Base-by-base conservation (phyloP, 1,139 yeast genomes). In the Meyerozyma smithsonii region DNA sequence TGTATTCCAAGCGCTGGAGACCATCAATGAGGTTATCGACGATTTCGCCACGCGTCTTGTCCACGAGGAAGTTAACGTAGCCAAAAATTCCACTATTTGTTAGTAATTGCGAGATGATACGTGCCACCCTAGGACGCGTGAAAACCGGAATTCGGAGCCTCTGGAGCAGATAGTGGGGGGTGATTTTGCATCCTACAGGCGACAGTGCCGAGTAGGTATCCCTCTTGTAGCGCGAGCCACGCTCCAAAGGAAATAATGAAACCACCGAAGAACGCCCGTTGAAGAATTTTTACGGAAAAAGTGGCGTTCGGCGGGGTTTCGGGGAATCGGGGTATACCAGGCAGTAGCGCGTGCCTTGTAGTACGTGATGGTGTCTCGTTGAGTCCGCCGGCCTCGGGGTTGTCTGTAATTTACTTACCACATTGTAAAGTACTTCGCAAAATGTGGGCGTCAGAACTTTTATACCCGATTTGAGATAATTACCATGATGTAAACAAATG, bases 81-180 rank as follows among this genome's bases (percentile, higher is more conserved):
- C 98, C 99, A 66, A 94, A 94, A 63, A 94, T 94, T 62, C 99
- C 99, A 79, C 99, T 61, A n/a, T 11, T n/a, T 33, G 58, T 55
- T 56, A 55, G 58, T 55, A 51, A 11, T 12, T 5, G 12, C 8
- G 32, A 12, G 32, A 12, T 28, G 32, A 28, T 14, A 28, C 25
- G 25, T 23, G 10, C 12, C 25, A 23, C 10, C 12, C 3, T 11
- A 11, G 2, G 25, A 12, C 25, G 25, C 25, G 25, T 23, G 25
- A 23, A 23, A 12, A 23, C 12, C 25, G n/a, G n/a, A 23, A 23
- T n/a, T n/a, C n/a, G n/a, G n/a, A n/a, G n/a, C n/a, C n/a, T n/a
- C n/a, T n/a, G 6, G 25, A 23, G 25, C 6, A 20, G 8, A 20
- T 20, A 20, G 24, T n/a, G n/a, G n/a, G n/a, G n/a, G n/a, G n/a